phyloP scores from a whole-genome alignment of 257 asterid genomes.

The Ilex aquifolium region DNA sequence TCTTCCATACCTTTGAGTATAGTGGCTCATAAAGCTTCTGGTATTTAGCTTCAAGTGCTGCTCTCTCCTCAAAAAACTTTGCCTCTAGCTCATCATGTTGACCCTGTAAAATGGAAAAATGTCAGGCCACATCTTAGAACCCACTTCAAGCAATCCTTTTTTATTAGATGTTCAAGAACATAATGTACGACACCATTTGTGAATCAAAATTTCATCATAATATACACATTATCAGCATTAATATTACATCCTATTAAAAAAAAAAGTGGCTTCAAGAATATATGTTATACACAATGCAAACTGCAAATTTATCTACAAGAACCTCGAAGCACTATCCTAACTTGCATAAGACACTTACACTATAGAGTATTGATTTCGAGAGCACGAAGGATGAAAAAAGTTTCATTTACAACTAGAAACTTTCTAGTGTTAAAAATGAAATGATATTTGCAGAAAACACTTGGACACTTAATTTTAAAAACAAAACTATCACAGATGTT shows the following conservation, averaged over 20 bases:
- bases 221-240: background rate
- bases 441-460: too few species aligned
- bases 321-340: background rate
- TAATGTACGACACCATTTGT: background rate
- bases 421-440: background rate
- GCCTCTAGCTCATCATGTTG: slow-evolving; percentile 74
- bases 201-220: background rate
- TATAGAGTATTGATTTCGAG: too few species aligned
- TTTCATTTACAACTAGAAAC: background rate
- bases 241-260: background rate
- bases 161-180: background rate
- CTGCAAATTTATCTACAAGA: too few species aligned
- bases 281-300: background rate
- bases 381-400: background rate
- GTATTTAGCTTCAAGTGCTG: slow-evolving; percentile 77
- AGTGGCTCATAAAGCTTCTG: slow-evolving; percentile 67
- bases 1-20: slow-evolving; percentile 46
- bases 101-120: slow-evolving; percentile 32
- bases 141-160: background rate
- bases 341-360: background rate
- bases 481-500: too few species aligned
- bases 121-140: background rate
- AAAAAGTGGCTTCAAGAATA: background rate
- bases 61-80: slow-evolving; percentile 65
- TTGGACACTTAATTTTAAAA: too few species aligned